Evolutionary conservation across 2,329 filamentous ascomycete species (phyloP).

Genomic region (Claviceps pusilla): DNA sequence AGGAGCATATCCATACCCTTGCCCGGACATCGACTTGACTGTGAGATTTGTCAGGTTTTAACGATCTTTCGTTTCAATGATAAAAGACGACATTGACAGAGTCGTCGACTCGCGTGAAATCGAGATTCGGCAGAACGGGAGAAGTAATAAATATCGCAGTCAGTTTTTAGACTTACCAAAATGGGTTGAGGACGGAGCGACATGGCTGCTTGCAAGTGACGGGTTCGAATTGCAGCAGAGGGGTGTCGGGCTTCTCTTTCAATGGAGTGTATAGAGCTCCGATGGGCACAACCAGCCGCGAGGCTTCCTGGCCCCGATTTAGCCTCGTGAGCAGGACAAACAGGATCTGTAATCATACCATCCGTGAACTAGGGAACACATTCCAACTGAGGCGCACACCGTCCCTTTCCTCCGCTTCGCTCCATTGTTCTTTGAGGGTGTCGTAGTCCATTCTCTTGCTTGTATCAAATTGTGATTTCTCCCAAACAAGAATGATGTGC

Average conservation of each 20-base stretch:
- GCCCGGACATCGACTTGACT: conserved; percentile 75
- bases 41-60: conserved; percentile 9
- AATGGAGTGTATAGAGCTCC: conserved; percentile 89
- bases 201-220: conserved; percentile 95
- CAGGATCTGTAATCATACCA: conserved; percentile 43
- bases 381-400: conserved; percentile 96
- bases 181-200: conserved; percentile 89
- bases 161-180: conserved; percentile 50
- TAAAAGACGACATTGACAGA: neutral
- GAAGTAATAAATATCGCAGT: neutral
- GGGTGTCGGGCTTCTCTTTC: conserved; percentile 85
- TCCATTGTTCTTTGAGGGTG: conserved; percentile 87
- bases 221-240: conserved; percentile 85
- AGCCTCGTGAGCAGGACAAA: neutral
- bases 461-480: neutral
- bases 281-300: conserved; percentile 85
- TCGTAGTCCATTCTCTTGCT: conserved; percentile 66
- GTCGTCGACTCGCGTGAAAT: neutral
- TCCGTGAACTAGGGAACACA: conserved; percentile 92
- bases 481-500: neutral
- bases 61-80: neutral
- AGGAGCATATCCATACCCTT: conserved; percentile 77
- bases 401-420: conserved; percentile 90
- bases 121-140: neutral
- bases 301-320: conserved; percentile 55